Conservation (phyloP, 129 eudicot species). For the Flaveria sonorensis region DNA sequence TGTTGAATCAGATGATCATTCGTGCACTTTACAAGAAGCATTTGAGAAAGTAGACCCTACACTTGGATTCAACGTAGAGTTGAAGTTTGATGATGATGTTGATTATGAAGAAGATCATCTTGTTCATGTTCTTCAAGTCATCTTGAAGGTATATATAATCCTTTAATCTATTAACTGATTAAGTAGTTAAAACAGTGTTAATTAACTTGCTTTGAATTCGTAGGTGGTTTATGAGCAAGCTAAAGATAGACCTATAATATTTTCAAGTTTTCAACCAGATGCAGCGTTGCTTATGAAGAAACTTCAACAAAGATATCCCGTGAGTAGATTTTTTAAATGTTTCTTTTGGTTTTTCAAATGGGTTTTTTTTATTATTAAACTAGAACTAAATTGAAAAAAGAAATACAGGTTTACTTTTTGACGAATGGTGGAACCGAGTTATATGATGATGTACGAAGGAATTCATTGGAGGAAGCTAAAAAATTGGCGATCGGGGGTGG, state of each 20-base stretch:
- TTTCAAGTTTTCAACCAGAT: conserved; percentile 90
- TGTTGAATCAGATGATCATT: conserved; percentile 70
- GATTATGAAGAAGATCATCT: conserved; percentile 60
- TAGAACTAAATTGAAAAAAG: not conserved
- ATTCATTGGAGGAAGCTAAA: conserved; percentile 73
- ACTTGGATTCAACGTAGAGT: conserved; percentile 80
- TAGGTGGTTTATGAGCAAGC: conserved; percentile 68
- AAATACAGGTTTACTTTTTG: conserved; percentile 65
- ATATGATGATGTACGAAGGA: conserved; percentile 70
- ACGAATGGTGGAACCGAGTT: conserved; percentile 76
- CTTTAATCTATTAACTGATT: not conserved
- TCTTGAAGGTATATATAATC: conserved; percentile 46
- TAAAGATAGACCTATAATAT: conserved; percentile 64
- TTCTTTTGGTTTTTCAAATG: not conserved
- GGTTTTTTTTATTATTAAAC: not conserved
- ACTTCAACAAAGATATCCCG: conserved; percentile 73
- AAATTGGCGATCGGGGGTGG: conserved; percentile 67
- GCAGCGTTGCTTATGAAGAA: conserved; percentile 69
- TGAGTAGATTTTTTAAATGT: conserved; percentile 19
- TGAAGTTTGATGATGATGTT: conserved; percentile 73
- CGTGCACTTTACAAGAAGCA: conserved; percentile 81
- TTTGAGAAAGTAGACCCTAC: conserved; percentile 64
- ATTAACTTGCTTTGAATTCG: not conserved
- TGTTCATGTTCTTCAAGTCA: conserved; percentile 51
- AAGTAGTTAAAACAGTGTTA: not conserved